Percentiles rank a stretch among this genome's conserved stretches.
These are phyloP conservation scores for Staphylotrichum longicolle DNA, from an alignment of 495 filamentous ascomycete species.

Conservation along the genomic window DNA sequence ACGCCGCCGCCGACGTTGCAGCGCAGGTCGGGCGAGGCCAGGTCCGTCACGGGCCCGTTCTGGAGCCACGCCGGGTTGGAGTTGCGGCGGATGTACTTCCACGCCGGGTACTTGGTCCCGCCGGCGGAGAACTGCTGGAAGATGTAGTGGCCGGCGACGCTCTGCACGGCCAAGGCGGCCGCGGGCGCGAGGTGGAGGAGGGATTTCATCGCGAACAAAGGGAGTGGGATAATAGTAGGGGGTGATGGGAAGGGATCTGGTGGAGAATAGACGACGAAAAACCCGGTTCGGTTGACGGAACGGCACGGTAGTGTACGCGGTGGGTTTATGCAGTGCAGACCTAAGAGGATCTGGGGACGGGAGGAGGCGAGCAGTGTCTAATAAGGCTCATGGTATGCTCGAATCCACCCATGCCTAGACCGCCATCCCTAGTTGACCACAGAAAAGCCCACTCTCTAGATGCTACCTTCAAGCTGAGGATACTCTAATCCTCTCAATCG, in stretches of 20 bases:
- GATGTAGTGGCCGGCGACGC: slow-evolving; percentile 44
- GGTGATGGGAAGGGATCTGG: not conserved
- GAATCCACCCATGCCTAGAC: too few species aligned
- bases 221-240: not conserved
- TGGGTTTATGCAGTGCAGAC: not conserved
- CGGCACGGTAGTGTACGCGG: slow-evolving; percentile 15
- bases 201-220: slow-evolving; percentile 36
- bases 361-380: not conserved
- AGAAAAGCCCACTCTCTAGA: not conserved
- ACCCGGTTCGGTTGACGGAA: not conserved
- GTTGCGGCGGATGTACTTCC: slow-evolving; percentile 55
- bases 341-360: not conserved
- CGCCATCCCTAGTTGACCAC: not conserved
- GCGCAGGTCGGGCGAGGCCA: slow-evolving; percentile 52
- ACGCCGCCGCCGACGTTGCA: slow-evolving; percentile 57
- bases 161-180: slow-evolving; percentile 32
- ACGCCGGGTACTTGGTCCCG: slow-evolving; percentile 42
- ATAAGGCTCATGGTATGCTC: not conserved
- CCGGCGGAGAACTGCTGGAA: slow-evolving; percentile 51
- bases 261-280: not conserved
- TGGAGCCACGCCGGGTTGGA: slow-evolving; percentile 45
- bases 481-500: not conserved
- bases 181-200: slow-evolving; percentile 29
- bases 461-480: not conserved
- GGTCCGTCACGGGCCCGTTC: slow-evolving; percentile 58